Evolutionary conservation across 345 rosid genomes (phyloP).

Genomic region (Moricandia moricandioides): DNA sequence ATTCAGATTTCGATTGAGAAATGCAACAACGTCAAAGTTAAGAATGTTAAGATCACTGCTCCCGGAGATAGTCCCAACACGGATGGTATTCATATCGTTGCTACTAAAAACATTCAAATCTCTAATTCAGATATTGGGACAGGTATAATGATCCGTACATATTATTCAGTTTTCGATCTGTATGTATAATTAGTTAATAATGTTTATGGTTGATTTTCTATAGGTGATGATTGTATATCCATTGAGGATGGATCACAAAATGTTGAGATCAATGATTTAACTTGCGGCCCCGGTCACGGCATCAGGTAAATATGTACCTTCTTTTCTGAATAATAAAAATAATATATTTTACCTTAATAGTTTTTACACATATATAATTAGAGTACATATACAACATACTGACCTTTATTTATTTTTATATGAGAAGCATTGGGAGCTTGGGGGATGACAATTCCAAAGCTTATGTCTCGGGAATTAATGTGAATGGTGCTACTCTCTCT

Average conservation of each 20-base stretch:
- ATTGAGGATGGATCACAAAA: conserved; percentile 37
- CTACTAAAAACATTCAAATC: conserved; percentile 57
- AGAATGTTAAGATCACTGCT: conserved; percentile 45
- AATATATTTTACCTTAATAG: too few species aligned
- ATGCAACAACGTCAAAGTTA: conserved; percentile 48
- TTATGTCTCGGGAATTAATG: conserved; percentile 59
- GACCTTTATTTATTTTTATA: background rate
- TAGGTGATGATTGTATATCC: conserved; percentile 92
- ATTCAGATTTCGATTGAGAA: conserved; percentile 54
- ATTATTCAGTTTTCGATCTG: too few species aligned
- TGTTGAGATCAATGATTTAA: conserved; percentile 30
- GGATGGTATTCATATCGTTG: conserved; percentile 78
- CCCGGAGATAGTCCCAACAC: conserved; percentile 78
- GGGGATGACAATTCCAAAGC: conserved; percentile 57
- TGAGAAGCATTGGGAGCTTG: conserved; percentile 74
- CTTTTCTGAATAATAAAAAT: background rate
- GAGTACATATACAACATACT: too few species aligned
- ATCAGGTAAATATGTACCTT: conserved; percentile 23
- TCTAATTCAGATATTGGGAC: conserved; percentile 52
- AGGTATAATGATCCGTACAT: conserved; percentile 48
- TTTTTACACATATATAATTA: too few species aligned
- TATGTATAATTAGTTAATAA: conserved; percentile 2
- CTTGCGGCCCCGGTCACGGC: conserved; percentile 38
- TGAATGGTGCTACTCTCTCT: conserved; percentile 57
- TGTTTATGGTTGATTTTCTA: conserved; percentile 35